Conservation (phyloP, 129 eudicot species). For the Flaveria linearis region DNA sequence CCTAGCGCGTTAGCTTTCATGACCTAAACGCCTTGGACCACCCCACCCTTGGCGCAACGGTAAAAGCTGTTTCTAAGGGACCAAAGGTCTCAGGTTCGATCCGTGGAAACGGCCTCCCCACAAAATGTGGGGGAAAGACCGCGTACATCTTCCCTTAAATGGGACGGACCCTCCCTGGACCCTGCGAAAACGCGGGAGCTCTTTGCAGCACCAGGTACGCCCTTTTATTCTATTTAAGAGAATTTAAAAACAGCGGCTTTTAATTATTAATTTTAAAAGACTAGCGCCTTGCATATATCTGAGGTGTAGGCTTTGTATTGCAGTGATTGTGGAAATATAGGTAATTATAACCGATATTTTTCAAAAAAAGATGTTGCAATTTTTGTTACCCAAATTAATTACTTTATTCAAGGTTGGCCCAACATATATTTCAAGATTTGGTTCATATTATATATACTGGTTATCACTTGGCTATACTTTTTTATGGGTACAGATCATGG, state of each 20-base stretch:
- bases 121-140: too few species aligned
- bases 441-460: slow-evolving; percentile 2
- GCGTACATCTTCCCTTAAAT: too few species aligned
- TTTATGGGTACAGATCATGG: slow-evolving; percentile 44
- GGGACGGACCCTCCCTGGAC: too few species aligned
- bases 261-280: background rate
- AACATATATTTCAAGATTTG: background rate
- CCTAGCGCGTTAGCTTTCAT: background rate
- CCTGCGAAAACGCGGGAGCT: too few species aligned
- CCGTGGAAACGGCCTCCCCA: too few species aligned
- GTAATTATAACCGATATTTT: background rate
- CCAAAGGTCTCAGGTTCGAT: too few species aligned
- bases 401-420: background rate
- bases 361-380: background rate
- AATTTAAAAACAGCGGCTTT: background rate
- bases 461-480: background rate
- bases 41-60: too few species aligned
- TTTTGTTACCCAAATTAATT: background rate
- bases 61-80: too few species aligned
- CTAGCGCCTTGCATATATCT: background rate
- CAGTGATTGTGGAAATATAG: background rate
- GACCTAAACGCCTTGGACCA: background rate
- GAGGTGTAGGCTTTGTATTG: background rate
- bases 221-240: background rate
- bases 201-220: too few species aligned